Evolutionary conservation across 768 basidiomycete genomes (phyloP), one percentile per base, ranked within the genome.

Genomic region (Pholiota conissans): DNA sequence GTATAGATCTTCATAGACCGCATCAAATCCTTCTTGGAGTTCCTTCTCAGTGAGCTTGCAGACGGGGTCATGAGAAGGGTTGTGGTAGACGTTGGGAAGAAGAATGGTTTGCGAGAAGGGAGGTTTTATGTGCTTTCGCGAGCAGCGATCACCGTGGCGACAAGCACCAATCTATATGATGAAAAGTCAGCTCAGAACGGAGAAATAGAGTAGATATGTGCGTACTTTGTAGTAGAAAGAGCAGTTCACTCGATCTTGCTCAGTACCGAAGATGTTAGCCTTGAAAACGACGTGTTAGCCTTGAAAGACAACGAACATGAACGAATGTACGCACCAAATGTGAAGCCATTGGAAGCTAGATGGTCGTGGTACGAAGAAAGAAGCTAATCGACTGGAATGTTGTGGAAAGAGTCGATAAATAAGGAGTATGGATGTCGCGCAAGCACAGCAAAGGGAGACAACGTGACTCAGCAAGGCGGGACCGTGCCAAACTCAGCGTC

Each of bases 51-150:
- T 85, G 63, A 96, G 79, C 67, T 91, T 91, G 80, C 91, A 93
- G 56, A 91, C 83, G 8, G 92, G 92, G 69, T 93, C 92, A 65
- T 98, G 94, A 8, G 91, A 91, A 2, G 97, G 97, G 73, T 99
- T 99, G 73, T 98, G 95, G 72, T 98, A 99, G 46, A 98, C 95
- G 66, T 99, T 99, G 3, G 94, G 94, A 28, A 98, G 82, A 13
- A 98, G 81, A 45, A 99, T 94, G 3, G 97, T 98, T 68, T 98
- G 95, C 13, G 95, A 97, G 73, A 96, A 98, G 3, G 95, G 93
- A 2, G 96, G 96, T 69, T 91, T 89, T 74, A 98, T 98, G 74
- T 99, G 97, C 73, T 98, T 98, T 67, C 96, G 84, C 3, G 97
- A 98, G 74, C 97, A 99, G 56, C 97, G 85, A 67, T 99, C 97